These are phyloP conservation scores for Torulaspora delbrueckii DNA, from an alignment of 805 yeast genomes.

Conservation along the genomic window DNA sequence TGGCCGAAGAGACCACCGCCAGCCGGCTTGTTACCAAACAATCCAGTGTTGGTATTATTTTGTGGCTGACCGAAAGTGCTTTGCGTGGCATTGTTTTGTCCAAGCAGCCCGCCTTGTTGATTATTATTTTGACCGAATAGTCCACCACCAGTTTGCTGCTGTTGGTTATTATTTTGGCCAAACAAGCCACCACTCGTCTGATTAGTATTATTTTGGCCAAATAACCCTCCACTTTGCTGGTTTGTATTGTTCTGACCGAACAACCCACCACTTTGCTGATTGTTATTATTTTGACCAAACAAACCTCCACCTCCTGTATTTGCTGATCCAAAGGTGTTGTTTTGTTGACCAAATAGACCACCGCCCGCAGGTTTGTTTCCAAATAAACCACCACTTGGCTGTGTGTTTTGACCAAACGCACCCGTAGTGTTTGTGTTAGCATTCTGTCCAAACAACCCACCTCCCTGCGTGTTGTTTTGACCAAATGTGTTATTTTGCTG, in stretches of 20 bases:
- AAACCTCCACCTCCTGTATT: conserved; percentile 42
- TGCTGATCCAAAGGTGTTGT: conserved; percentile 8
- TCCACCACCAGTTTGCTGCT: conserved; percentile 21
- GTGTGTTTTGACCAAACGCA: conserved; percentile 29
- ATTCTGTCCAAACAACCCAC: conserved; percentile 34
- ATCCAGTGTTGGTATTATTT: conserved; percentile 25
- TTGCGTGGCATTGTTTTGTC: conserved; percentile 21
- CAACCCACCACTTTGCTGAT: conserved; percentile 21
- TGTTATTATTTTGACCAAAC: conserved; percentile 39
- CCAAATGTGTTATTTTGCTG: conserved; percentile 28
- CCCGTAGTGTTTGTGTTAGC: conserved; percentile 30
- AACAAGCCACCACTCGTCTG: conserved; percentile 30
- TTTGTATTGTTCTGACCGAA: conserved; percentile 27
- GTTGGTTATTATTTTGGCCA: conserved; percentile 27
- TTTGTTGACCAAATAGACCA: conserved; percentile 35
- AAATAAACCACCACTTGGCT: conserved; percentile 32
- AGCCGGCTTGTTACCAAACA: conserved; percentile 34
- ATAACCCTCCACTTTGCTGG: conserved; percentile 1
- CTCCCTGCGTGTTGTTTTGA: conserved; percentile 19
- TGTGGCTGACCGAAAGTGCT: conserved; percentile 13
- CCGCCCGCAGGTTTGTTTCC: conserved; percentile 35
- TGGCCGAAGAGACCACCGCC: conserved; percentile 29
- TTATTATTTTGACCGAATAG: conserved; percentile 34
- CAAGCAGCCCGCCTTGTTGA: conserved; percentile 27
- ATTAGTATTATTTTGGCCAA: conserved; percentile 27